These are phyloP conservation scores for Gracilaria vermiculophylla DNA, from an alignment of 23 red algal species.

Conservation along the genomic window DNA sequence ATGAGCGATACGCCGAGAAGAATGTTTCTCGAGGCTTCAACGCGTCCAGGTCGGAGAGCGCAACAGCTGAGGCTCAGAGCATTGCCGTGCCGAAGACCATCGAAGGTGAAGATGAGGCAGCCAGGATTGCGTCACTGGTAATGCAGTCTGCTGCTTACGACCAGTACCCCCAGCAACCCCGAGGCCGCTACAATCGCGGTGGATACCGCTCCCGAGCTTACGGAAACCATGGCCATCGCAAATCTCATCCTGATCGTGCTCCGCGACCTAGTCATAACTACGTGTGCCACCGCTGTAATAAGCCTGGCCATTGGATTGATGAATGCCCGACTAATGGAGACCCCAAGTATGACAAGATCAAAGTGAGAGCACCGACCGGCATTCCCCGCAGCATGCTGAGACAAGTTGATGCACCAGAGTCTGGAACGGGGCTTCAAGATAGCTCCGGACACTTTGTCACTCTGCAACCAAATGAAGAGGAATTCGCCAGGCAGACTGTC, in stretches of 20 bases:
- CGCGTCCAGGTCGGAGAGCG: neutral
- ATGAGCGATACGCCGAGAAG: conserved; percentile 96
- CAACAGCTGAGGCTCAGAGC: neutral
- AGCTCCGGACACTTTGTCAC: conserved; percentile 87
- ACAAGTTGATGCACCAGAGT: conserved; percentile 83
- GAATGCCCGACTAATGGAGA: conserved; percentile 97
- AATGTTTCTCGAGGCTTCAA: conserved; percentile 4
- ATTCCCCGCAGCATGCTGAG: conserved; percentile 96
- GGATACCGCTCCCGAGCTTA: conserved; percentile 52
- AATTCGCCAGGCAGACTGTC: conserved; percentile 86
- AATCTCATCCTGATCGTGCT: conserved; percentile 62
- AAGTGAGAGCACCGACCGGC: conserved; percentile 92
- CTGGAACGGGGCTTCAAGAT: conserved; percentile 79
- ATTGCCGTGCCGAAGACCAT: conserved; percentile 39
- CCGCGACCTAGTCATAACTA: conserved; percentile 86
- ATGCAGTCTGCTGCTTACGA: conserved; percentile 39
- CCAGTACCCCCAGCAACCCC: conserved; percentile 32
- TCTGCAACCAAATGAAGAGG: conserved; percentile 90
- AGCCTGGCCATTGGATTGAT: conserved; percentile 98
- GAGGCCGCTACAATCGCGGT: conserved; percentile 59
- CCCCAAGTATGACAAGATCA: conserved; percentile 80
- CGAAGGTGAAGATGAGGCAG: conserved; percentile 74
- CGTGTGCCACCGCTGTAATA: conserved; percentile 94
- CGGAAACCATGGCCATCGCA: conserved; percentile 12
- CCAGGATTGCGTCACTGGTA: conserved; percentile 68